Evolutionary conservation across 371 early-diverging fungal species (phyloP).

Genomic region (Mucor circinelloides): DNA sequence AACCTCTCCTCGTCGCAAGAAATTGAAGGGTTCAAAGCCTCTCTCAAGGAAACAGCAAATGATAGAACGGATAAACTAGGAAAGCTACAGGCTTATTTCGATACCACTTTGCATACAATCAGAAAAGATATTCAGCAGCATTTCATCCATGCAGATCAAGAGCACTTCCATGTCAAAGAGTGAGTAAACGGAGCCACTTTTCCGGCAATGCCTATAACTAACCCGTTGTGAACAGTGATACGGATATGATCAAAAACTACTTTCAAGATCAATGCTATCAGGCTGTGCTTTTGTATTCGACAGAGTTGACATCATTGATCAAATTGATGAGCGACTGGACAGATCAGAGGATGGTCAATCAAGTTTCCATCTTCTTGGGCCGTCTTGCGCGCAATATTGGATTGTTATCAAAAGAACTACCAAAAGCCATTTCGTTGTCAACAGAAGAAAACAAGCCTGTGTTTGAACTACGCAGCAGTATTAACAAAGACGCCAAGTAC

Average conservation of each 20-base stretch:
- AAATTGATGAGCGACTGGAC: conserved; percentile 19
- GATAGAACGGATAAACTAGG: conserved; percentile 25
- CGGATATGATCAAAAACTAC: conserved; percentile 23
- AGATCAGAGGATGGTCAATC: conserved; percentile 26
- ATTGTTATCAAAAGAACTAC: conserved; percentile 35
- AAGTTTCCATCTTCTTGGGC: conserved; percentile 35
- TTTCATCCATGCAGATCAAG: conserved; percentile 10
- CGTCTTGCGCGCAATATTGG: conserved; percentile 40
- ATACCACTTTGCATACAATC: conserved; percentile 15
- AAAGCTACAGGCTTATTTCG: conserved; percentile 29
- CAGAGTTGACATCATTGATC: not conserved
- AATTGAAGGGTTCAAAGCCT: conserved; percentile 28
- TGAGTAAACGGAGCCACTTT: not conserved
- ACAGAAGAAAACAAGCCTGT: conserved; percentile 7
- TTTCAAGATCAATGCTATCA: conserved; percentile 32
- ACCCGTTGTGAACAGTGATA: conserved; percentile 41
- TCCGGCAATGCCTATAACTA: too few species aligned
- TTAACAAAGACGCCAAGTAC: conserved; percentile 39
- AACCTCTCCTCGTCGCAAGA: conserved; percentile 26
- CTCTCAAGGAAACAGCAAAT: conserved; percentile 28
- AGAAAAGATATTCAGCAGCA: conserved; percentile 30
- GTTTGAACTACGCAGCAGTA: conserved; percentile 35
- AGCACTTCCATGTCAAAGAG: conserved; percentile 27
- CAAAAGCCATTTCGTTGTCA: conserved; percentile 23
- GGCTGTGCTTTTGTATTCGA: conserved; percentile 18